phyloP scores from a whole-genome alignment of 768 basidiomycete species.

The Sarcodon sp. region DNA sequence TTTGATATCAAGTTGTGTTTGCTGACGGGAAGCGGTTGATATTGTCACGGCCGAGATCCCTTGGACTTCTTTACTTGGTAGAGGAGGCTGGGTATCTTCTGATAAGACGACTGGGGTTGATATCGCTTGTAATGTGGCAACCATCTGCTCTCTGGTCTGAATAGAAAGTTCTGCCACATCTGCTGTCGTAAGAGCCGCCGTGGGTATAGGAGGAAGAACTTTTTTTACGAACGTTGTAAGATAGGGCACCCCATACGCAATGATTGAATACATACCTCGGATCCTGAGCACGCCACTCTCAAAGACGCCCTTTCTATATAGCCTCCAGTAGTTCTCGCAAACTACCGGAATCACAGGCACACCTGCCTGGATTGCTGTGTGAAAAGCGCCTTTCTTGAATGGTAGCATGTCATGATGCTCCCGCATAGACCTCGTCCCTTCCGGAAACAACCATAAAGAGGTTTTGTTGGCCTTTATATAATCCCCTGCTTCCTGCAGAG shows the following conservation, averaged over 20 bases:
- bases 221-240: slow-evolving; percentile 6
- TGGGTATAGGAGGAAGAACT: slow-evolving; percentile 90
- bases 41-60: slow-evolving; percentile 3
- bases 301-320: slow-evolving; percentile 74
- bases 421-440: slow-evolving; percentile 78
- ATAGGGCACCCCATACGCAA: neutral
- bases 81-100: neutral
- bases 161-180: slow-evolving; percentile 60
- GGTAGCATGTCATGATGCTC: slow-evolving; percentile 59
- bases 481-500: slow-evolving; percentile 65
- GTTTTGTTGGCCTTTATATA: slow-evolving; percentile 58
- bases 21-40: neutral
- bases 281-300: slow-evolving; percentile 67
- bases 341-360: slow-evolving; percentile 89
- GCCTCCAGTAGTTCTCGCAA: slow-evolving; percentile 83
- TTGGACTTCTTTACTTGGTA: neutral
- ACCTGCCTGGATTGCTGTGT: slow-evolving; percentile 83
- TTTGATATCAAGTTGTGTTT: neutral
- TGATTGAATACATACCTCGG: slow-evolving; percentile 43
- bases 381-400: slow-evolving; percentile 98
- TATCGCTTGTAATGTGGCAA: slow-evolving; percentile 63
- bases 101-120: slow-evolving; percentile 35
- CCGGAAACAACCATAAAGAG: slow-evolving; percentile 92
- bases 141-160: slow-evolving; percentile 70
- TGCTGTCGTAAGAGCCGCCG: slow-evolving; percentile 49